A percentile compares a stretch with the other conserved stretches of the same genome.
Conservation (phyloP, 805 yeast genomes). For the Suhomyces xylopsoci region DNA sequence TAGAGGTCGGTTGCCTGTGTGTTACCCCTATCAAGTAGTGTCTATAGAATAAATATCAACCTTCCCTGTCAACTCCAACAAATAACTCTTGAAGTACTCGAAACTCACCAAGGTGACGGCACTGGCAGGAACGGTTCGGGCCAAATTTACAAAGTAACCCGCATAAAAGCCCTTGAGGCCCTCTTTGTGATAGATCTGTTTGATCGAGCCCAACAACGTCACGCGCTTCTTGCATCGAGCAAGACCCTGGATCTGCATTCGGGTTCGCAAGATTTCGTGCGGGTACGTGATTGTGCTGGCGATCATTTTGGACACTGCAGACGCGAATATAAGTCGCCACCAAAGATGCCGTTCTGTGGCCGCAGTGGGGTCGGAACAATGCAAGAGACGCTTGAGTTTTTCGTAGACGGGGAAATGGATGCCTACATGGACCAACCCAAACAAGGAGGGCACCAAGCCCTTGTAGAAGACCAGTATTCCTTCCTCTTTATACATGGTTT, state of each 20-base stretch:
- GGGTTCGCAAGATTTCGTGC: conserved; percentile 88
- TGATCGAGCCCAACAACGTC: conserved; percentile 29
- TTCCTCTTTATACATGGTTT: conserved; percentile 72
- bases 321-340: conserved; percentile 49
- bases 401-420: conserved; percentile 95
- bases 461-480: conserved; percentile 81
- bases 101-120: conserved; percentile 94
- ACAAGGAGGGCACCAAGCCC: conserved; percentile 85
- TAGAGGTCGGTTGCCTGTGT: too few species aligned
- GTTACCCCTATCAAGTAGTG: neutral
- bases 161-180: conserved; percentile 84
- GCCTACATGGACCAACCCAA: conserved; percentile 91
- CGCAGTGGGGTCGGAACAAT: conserved; percentile 6
- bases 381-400: conserved; percentile 57
- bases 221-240: conserved; percentile 6
- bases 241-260: conserved; percentile 65
- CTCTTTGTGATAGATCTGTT: conserved; percentile 54
- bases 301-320: conserved; percentile 78
- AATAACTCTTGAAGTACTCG: conserved; percentile 68
- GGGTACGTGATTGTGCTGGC: conserved; percentile 92
- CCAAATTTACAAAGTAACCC: conserved; percentile 81
- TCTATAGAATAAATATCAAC: neutral
- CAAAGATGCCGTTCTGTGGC: conserved; percentile 13
- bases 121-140: conserved; percentile 90
- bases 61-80: conserved; percentile 35